Evolutionary conservation across 805 yeast genomes (phyloP), one percentile per base, ranked within the genome.

Genomic region (Kazachstania kunashirensis): DNA sequence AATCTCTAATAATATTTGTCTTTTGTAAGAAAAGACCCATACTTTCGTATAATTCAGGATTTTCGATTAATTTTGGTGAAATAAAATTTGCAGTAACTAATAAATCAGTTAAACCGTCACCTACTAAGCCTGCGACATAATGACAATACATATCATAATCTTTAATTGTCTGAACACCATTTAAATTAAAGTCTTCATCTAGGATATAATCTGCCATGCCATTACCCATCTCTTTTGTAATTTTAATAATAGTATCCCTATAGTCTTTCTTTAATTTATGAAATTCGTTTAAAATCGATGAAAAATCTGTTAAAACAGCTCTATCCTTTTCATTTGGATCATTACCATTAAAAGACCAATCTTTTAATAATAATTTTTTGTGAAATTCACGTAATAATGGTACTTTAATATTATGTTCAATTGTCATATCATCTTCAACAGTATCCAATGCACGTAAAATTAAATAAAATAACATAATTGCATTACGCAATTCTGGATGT

Each of bases 21-120:
- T 92, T 92, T 60, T 92, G 99, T 58, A 92, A 67, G 56, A 92
- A 89, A 39, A 85, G 70, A 10, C 98, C 99, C 97, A 92, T 89
- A 26, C 89, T 77, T 51, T 82, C 78, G 54, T 78, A 74, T 50
- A 79, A 67, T 28, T 68, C 62, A 53, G 75, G 73, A 40, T 75
- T 66, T n/a, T 56, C 46, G 27, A 63, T 54, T 30, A 77, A 60
- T 18, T 67, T 66, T 1, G 65, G 56, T 38, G 76, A 73, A 27
- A 83, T 82, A 53, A 84, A 85, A 12, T 67, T 57, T 19, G 96
- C 94, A 29, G 76, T 68, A 14, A 83, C 79, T 50, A 85, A 75
- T 60, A 92, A 67, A 44, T 81, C 73, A 9, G 97, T 86, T 48
- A 86, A 68, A 3, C 98, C 98, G 54, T 86, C 96, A 39, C 99